Conservation (phyloP, 768 basidiomycete genomes). For the Hygrocybe punicea region DNA sequence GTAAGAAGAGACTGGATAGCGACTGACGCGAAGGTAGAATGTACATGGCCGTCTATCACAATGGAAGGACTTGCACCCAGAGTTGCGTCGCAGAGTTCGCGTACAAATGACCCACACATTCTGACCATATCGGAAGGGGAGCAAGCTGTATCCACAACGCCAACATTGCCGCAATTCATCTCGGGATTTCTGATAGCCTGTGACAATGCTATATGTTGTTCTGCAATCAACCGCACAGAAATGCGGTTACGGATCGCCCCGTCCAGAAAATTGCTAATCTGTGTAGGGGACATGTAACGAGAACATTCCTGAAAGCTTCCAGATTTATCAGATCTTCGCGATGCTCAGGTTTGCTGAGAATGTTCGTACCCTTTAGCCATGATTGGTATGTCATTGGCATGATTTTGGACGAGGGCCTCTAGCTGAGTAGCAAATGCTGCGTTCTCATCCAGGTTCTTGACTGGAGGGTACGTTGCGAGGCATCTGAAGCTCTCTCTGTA, state of each 20-base stretch:
- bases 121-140: slow-evolving; percentile 70
- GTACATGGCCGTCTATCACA: slow-evolving; percentile 64
- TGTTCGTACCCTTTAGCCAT: slow-evolving; percentile 79
- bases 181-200: slow-evolving; percentile 52
- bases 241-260: slow-evolving; percentile 83
- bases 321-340: background rate
- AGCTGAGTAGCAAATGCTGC: slow-evolving; percentile 62
- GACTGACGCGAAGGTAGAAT: slow-evolving; percentile 76
- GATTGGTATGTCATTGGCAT: slow-evolving; percentile 85
- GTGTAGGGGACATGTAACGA: slow-evolving; percentile 76
- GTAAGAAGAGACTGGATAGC: background rate
- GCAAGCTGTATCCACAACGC: slow-evolving; percentile 71
- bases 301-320: slow-evolving; percentile 80
- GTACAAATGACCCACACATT: slow-evolving; percentile 81
- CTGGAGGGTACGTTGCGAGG: slow-evolving; percentile 62
- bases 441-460: slow-evolving; percentile 69
- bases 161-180: slow-evolving; percentile 46
- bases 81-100: slow-evolving; percentile 80
- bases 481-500: slow-evolving; percentile 69
- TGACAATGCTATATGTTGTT: slow-evolving; percentile 86
- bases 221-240: slow-evolving; percentile 82
- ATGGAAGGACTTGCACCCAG: slow-evolving; percentile 68
- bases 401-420: slow-evolving; percentile 67
- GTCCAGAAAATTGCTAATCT: slow-evolving; percentile 77
- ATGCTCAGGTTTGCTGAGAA: slow-evolving; percentile 4